Base-by-base conservation (phyloP, 768 basidiomycete genomes). In the Boletus pseudo-olivaceus region DNA sequence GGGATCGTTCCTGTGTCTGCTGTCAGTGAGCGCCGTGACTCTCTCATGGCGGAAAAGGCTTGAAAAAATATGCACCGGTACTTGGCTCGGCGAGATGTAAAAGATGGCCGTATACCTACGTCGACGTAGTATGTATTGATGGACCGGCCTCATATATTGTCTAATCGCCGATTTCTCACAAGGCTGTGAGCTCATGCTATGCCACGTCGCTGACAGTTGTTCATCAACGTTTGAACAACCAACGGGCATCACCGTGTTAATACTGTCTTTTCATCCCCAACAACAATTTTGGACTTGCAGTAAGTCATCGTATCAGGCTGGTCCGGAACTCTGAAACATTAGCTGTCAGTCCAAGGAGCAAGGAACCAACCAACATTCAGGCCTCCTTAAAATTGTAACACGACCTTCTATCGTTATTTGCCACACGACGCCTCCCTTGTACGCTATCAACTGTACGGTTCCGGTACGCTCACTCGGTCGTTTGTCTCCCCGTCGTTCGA, bases 181-280 rank as follows among this genome's bases (percentile, higher is more conserved):
- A 43, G 38, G 27, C 33, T 19, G 41, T 41, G 46, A 47, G 23
- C 3, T 12, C 37, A 40, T 32, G 14, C 8, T 46, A 15, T 58
- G 50, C 59, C 66, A 68, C 67, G 65, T 67, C 56, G 47, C 50
- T 43, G 30, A 23, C 23, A 23, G 23, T 46, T 52, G 55, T 54
- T 50, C 53, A 63, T 68, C 2, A 23, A 23, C 23, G 23, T 23
- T 23, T 23, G 65, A 53, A 33, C 63, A 19, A n/a, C 48, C 47
- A 52, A 35, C 41, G 47, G 7, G 47, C 42, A 39, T 51, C 33
- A 10, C 33, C 17, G 38, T 53, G 54, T 54, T 61, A 29, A 54
- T 37, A 56, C 34, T 32, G 20, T 50, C 44, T 34, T 48, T 50
- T 40, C 27, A 14, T 46, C 35, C n/a, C 30, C 14, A 23, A 46